A percentile compares a stretch with the other conserved stretches of the same genome.
Conservation (phyloP, 2,329 filamentous ascomycete genomes). For the Phyllosticta ampelicida region DNA sequence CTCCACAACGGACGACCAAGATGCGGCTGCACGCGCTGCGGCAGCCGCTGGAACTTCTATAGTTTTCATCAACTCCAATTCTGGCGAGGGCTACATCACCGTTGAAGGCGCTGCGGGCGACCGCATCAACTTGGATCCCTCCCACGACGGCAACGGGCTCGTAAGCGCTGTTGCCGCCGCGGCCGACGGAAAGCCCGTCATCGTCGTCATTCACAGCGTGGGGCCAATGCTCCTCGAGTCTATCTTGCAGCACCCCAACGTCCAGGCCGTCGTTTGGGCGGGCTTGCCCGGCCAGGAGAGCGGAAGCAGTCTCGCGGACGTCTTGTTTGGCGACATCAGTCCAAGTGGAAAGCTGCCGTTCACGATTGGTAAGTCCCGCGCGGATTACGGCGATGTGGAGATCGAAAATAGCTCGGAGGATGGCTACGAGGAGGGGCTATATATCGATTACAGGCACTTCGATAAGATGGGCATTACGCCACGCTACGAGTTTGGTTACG, state of each 20-base stretch:
- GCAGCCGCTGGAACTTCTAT: slow-evolving; percentile 28
- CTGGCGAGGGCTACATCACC: slow-evolving; percentile 40
- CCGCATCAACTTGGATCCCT: slow-evolving; percentile 38
- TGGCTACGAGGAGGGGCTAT: slow-evolving; percentile 32
- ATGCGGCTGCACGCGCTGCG: slow-evolving; percentile 27
- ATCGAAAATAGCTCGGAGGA: slow-evolving; percentile 12
- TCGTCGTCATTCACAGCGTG: slow-evolving; percentile 30
- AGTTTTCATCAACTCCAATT: slow-evolving; percentile 39
- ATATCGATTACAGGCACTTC: slow-evolving; percentile 37
- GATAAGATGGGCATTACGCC: slow-evolving; percentile 31
- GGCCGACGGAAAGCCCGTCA: slow-evolving; percentile 25
- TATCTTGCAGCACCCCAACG: slow-evolving; percentile 26
- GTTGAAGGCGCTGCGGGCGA: slow-evolving; percentile 38
- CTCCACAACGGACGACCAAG: slow-evolving; percentile 29
- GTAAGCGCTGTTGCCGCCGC: slow-evolving; percentile 25
- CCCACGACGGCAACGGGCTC: slow-evolving; percentile 34
- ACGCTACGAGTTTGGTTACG: slow-evolving; percentile 36
- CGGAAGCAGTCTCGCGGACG: slow-evolving; percentile 36
- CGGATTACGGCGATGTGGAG: slow-evolving; percentile 20
- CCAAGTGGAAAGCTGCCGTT: slow-evolving; percentile 49
- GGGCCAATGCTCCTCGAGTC: slow-evolving; percentile 27
- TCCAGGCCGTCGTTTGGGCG: slow-evolving; percentile 30
- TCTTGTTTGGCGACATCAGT: slow-evolving; percentile 49
- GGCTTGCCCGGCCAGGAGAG: slow-evolving; percentile 33
- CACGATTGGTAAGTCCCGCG: slow-evolving; percentile 25